Evolutionary conservation across 257 asterid genomes (phyloP).

Genomic region (Solanum arcanum): DNA sequence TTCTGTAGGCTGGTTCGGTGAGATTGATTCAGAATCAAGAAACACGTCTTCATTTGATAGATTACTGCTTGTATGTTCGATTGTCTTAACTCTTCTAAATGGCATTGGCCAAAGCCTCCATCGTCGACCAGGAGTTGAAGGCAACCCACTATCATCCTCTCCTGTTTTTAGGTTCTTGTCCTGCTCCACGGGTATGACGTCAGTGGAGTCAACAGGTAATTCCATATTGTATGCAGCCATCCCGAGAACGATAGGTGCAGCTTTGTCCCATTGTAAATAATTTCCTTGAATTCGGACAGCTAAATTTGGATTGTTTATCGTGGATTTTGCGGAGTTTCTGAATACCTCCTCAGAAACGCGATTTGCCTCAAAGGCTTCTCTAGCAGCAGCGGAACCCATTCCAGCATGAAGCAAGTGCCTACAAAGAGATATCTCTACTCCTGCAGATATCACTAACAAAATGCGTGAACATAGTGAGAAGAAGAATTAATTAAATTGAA

Average conservation of each 20-base stretch:
- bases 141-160: slow-evolving; percentile 28
- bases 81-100: slow-evolving; percentile 70
- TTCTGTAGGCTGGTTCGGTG: slow-evolving; percentile 25
- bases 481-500: not conserved
- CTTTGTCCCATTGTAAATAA: slow-evolving; percentile 78
- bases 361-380: slow-evolving; percentile 52
- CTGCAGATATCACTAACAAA: slow-evolving; percentile 23
- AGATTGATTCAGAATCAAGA: slow-evolving; percentile 46
- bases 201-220: slow-evolving; percentile 35
- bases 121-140: slow-evolving; percentile 48
- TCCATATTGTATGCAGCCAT: slow-evolving; percentile 61
- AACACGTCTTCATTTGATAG: slow-evolving; percentile 51
- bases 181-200: slow-evolving; percentile 45
- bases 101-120: slow-evolving; percentile 98
- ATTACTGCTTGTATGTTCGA: slow-evolving; percentile 46
- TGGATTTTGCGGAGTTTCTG: slow-evolving; percentile 41
- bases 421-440: slow-evolving; percentile 74
- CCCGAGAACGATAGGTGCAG: slow-evolving; percentile 65
- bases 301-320: slow-evolving; percentile 54
- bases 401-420: slow-evolving; percentile 62
- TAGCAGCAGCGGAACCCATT: slow-evolving; percentile 74
- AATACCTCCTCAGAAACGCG: slow-evolving; percentile 55
- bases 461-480: not conserved
- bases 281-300: slow-evolving; percentile 58
- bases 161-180: slow-evolving; percentile 26